Conservation (phyloP, 2,329 filamentous ascomycete species). For the Fusarium dimerum region DNA sequence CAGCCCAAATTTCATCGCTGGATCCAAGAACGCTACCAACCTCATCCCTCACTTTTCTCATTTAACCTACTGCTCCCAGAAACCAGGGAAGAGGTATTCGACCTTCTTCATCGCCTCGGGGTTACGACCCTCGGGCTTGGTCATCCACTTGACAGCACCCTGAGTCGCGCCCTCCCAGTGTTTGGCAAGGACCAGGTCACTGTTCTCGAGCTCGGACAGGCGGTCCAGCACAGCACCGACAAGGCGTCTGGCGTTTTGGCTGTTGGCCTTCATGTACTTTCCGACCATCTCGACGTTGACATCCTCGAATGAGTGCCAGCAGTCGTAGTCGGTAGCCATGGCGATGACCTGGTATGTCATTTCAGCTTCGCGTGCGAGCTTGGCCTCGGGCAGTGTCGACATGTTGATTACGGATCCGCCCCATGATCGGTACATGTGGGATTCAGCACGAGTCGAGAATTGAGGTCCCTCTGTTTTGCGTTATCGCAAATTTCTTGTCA, state of each 20-base stretch:
- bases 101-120: conserved; percentile 77
- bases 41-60: conserved; percentile 1
- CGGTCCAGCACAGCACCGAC: conserved; percentile 87
- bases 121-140: conserved; percentile 72
- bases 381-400: conserved; percentile 92
- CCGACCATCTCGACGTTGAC: conserved; percentile 98
- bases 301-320: conserved; percentile 82
- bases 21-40: conserved; percentile 6
- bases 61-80: conserved; percentile 50
- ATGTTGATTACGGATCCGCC: conserved; percentile 98
- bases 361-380: conserved; percentile 94
- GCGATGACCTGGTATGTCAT: conserved; percentile 98
- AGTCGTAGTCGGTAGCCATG: conserved; percentile 99
- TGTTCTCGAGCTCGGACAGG: conserved; percentile 75
- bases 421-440: conserved; percentile 91
- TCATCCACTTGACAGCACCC: conserved; percentile 80
- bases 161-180: conserved; percentile 76
- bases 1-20: neutral
- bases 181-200: conserved; percentile 74
- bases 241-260: conserved; percentile 81
- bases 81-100: conserved; percentile 84
- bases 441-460: conserved; percentile 95
- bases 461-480: conserved; percentile 79
- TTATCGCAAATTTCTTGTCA: conserved; percentile 5
- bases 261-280: conserved; percentile 92